Percentiles rank a stretch among this genome's conserved stretches.
These are phyloP conservation scores for Lagenidium giganteum DNA, from an alignment of 352 stramenopile species.

Conservation along the genomic window DNA sequence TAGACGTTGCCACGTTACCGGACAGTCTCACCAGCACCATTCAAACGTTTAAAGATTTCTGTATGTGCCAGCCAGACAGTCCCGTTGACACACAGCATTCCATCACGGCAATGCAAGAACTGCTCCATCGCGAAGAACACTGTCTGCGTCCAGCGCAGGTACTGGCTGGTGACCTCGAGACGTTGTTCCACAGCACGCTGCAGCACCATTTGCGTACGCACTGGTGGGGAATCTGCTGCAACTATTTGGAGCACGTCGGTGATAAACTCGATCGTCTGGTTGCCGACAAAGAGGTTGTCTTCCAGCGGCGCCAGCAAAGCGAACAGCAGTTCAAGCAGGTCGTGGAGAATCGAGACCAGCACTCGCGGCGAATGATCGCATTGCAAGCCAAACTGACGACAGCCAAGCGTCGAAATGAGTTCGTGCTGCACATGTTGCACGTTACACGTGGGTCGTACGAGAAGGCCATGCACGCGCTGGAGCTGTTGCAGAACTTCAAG, in stretches of 20 bases:
- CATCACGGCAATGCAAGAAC: no score
- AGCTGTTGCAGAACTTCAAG: slow-evolving; percentile 26
- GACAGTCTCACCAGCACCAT: no score
- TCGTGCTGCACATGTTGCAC: slow-evolving; percentile 17
- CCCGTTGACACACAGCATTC: no score
- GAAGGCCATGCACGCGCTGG: slow-evolving; percentile 9
- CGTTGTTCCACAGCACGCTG: background rate
- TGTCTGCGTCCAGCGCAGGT: no score
- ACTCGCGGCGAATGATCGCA: slow-evolving; percentile 7
- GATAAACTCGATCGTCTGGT: background rate
- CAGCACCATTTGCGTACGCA: slow-evolving; percentile 1
- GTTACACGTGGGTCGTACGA: slow-evolving; percentile 21
- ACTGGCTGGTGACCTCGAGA: slow-evolving; percentile 7
- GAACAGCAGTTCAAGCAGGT: slow-evolving; percentile 7
- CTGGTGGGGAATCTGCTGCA: slow-evolving; percentile 4
- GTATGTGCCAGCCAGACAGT: no score
- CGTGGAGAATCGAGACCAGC: slow-evolving; percentile 18
- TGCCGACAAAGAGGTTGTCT: slow-evolving; percentile 8
- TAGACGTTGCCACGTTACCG: no score
- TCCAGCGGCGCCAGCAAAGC: slow-evolving; percentile 1
- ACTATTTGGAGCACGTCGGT: slow-evolving; percentile 6
- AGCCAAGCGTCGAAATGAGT: slow-evolving; percentile 13
- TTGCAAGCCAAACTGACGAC: slow-evolving; percentile 15
- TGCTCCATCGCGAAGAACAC: no score
- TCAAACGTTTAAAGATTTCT: no score